A percentile compares a stretch with the other conserved stretches of the same genome.
Evolutionary conservation across 2,329 filamentous ascomycete genomes (phyloP).

Genomic region (Kalaharituber pfeilii): DNA sequence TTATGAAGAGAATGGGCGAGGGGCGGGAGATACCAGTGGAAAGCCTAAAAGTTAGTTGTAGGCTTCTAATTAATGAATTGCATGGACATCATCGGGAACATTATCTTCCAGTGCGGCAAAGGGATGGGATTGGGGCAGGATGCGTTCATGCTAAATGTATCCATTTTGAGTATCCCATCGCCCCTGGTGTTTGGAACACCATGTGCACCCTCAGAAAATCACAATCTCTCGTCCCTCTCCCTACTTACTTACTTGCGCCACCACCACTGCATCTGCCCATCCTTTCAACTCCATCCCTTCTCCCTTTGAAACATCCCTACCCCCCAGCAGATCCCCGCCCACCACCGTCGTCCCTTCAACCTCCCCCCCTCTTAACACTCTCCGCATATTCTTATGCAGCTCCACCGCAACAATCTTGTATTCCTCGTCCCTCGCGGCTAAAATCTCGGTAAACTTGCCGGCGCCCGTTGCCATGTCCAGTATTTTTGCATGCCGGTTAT

Average conservation of each 20-base stretch:
- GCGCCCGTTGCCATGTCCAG: slow-evolving; percentile 52
- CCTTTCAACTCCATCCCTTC: slow-evolving; percentile 38
- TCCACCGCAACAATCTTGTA: slow-evolving; percentile 46
- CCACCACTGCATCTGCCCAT: slow-evolving; percentile 47
- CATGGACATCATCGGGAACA: not conserved
- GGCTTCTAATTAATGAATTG: not conserved
- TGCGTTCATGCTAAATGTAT: not conserved
- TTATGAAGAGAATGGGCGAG: not conserved
- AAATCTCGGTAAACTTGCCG: slow-evolving; percentile 50
- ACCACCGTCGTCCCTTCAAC: slow-evolving; percentile 38
- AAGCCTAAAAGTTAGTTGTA: slow-evolving; percentile 24
- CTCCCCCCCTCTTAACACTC: slow-evolving; percentile 40
- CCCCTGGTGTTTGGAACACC: not conserved
- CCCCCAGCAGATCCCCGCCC: slow-evolving; percentile 27
- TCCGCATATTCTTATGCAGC: slow-evolving; percentile 49
- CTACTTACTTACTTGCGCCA: slow-evolving; percentile 42
- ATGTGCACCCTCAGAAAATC: not conserved
- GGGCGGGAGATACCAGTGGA: slow-evolving; percentile 34
- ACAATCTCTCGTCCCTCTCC: not conserved
- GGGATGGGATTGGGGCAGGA: too few relatives aligned
- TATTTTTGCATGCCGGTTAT: slow-evolving; percentile 33
- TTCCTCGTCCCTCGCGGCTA: slow-evolving; percentile 41
- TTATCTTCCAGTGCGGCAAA: not conserved
- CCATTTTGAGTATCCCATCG: not conserved
- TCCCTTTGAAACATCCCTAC: slow-evolving; percentile 36